Conservation (phyloP, 108 stramenopile species). For the Cafeteria roenbergensis region DNA sequence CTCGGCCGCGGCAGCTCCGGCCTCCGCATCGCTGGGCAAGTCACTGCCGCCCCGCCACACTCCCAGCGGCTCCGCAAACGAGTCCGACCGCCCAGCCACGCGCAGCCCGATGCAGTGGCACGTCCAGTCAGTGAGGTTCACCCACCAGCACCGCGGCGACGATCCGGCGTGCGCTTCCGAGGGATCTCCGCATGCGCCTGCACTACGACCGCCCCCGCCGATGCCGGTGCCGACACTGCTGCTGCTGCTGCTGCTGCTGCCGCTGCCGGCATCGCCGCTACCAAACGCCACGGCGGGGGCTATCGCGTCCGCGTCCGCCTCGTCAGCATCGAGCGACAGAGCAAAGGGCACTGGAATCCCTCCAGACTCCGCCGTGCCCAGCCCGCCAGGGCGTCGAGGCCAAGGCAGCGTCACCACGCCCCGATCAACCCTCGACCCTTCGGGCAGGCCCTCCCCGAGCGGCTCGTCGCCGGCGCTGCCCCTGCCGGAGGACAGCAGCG, state of each 20-base stretch:
- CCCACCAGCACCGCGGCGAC: neutral
- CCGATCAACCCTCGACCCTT: neutral
- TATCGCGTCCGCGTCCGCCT: neutral
- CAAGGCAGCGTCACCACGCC: neutral
- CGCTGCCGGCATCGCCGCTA: neutral
- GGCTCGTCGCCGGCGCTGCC: neutral
- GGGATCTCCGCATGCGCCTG: neutral
- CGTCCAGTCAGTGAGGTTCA: neutral
- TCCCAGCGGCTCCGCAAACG: neutral
- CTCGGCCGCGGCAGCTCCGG: too few relatives aligned
- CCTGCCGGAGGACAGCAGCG: neutral
- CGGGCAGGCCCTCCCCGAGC: neutral
- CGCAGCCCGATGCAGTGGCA: neutral
- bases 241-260: neutral
- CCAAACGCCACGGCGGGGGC: neutral
- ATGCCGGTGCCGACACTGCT: neutral
- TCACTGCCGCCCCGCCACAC: too few relatives aligned
- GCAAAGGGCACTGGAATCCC: too few relatives aligned
- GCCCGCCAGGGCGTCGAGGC: neutral
- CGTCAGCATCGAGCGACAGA: neutral
- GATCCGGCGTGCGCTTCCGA: neutral
- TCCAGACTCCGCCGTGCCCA: too few relatives aligned
- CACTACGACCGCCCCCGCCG: neutral
- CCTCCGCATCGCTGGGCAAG: too few relatives aligned
- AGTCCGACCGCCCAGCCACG: neutral